These are phyloP conservation scores for Dryas octopetala DNA, from an alignment of 306 rosid genomes.

Conservation along the genomic window DNA sequence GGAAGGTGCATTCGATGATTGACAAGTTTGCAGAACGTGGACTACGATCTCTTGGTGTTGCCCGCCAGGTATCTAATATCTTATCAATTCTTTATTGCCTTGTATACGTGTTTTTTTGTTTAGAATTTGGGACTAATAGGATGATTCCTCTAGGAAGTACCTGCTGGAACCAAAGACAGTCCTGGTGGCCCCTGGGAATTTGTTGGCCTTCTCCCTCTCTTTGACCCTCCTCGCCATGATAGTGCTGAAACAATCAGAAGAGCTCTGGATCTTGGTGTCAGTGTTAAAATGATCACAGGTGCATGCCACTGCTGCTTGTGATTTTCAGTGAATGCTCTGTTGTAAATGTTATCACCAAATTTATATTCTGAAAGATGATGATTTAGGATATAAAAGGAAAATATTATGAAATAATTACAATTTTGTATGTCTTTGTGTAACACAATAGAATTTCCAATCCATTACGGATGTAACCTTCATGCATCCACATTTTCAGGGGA, in stretches of 20 bases:
- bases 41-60: constrained; percentile 63
- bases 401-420: not conserved
- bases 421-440: not conserved
- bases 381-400: not conserved
- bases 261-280: constrained; percentile 75
- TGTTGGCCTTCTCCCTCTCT: constrained; percentile 73
- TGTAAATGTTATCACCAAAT: too few relatives aligned
- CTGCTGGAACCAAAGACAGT: constrained; percentile 60
- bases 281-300: constrained; percentile 83
- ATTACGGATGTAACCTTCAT: not conserved
- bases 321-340: too few relatives aligned
- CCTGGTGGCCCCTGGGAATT: constrained; percentile 80
- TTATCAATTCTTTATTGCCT: not conserved
- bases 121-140: constrained; percentile 8
- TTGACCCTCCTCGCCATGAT: constrained; percentile 81
- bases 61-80: constrained; percentile 45
- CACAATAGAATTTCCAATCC: not conserved
- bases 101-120: not conserved
- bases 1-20: constrained; percentile 55
- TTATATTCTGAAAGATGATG: not conserved
- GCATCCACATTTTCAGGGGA: constrained; percentile 44
- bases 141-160: constrained; percentile 49
- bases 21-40: constrained; percentile 80
- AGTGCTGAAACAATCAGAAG: constrained; percentile 78
- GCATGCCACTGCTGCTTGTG: constrained; percentile 5